A percentile compares a stretch with the other conserved stretches of the same genome.
These are phyloP conservation scores for Botryosphaeria dothidea DNA, from an alignment of 2,329 filamentous ascomycete genomes.

Conservation along the genomic window DNA sequence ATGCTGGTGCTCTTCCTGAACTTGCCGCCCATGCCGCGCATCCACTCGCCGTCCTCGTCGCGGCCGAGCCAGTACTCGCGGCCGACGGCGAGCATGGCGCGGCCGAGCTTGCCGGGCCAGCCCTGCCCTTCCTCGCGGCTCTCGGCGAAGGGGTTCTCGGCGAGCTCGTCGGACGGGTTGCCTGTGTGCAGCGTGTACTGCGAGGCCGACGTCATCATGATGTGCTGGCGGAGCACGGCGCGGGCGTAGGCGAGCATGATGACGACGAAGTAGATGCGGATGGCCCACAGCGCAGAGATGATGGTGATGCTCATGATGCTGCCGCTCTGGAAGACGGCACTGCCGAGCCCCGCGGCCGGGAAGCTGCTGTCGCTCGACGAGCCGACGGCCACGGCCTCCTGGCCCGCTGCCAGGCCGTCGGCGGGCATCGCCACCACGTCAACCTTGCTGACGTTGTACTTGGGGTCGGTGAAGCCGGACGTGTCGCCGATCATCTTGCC, in stretches of 20 bases:
- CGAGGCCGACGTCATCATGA: constrained; percentile 43
- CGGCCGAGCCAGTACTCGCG: constrained; percentile 80
- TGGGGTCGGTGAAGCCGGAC: constrained; percentile 65
- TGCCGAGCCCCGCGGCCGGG: constrained; percentile 53
- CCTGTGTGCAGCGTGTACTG: constrained; percentile 22
- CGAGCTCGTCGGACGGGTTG: constrained; percentile 38
- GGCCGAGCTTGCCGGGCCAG: constrained; percentile 76
- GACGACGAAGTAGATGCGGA: constrained; percentile 81
- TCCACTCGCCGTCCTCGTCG: constrained; percentile 66
- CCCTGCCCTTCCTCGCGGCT: constrained; percentile 74
- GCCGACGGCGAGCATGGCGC: constrained; percentile 73
- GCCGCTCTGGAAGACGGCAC: constrained; percentile 65
- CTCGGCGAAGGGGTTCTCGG: constrained; percentile 69
- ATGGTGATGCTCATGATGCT: constrained; percentile 76
- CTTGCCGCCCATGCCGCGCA: constrained; percentile 61
- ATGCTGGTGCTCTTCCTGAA: constrained; percentile 51
- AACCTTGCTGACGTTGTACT: constrained; percentile 61
- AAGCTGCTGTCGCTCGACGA: constrained; percentile 29
- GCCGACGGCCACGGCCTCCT: constrained; percentile 55
- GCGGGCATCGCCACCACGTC: constrained; percentile 54
- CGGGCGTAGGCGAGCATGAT: constrained; percentile 83
- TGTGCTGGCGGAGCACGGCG: constrained; percentile 70
- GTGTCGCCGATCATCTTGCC: constrained; percentile 61
- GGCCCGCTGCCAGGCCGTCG: constrained; percentile 47
- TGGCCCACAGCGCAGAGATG: constrained; percentile 70